Conservation (phyloP, 2,329 filamentous ascomycete species). For the Kalmusia sp. region DNA sequence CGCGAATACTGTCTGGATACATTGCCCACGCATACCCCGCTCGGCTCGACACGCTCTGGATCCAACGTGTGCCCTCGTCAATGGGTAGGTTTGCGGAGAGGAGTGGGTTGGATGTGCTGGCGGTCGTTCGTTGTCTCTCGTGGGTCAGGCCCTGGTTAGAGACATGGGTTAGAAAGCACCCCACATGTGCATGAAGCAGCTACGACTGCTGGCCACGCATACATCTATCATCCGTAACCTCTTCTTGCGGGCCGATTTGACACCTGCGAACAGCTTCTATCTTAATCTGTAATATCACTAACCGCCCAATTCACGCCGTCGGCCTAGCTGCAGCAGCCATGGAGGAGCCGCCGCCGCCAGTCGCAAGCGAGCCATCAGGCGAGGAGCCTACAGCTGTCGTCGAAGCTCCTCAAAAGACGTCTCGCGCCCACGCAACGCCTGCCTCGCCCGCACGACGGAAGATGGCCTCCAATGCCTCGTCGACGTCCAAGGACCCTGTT, state of each 20-base stretch:
- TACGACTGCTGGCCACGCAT: background rate
- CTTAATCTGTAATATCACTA: background rate
- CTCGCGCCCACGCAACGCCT: conserved; percentile 34
- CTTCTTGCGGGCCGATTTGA: background rate
- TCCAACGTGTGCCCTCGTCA: conserved; percentile 6
- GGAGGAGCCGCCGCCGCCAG: conserved; percentile 1
- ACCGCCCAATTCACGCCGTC: background rate
- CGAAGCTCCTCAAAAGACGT: conserved; percentile 13
- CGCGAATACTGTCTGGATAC: background rate
- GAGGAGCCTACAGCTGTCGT: background rate
- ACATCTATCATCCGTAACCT: background rate
- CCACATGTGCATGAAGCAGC: conserved; percentile 8
- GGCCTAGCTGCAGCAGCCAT: conserved; percentile 5
- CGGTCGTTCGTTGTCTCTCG: conserved; percentile 2
- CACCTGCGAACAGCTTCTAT: background rate
- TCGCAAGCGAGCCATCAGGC: conserved; percentile 4
- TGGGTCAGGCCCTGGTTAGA: background rate
- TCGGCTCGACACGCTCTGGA: background rate
- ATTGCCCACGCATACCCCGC: background rate
- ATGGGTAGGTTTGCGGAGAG: background rate
- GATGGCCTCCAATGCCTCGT: conserved; percentile 40
- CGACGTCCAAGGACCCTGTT: conserved; percentile 34
- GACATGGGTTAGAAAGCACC: conserved; percentile 1
- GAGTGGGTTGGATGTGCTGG: conserved; percentile 5
- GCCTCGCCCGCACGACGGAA: conserved; percentile 38